Base-by-base conservation (phyloP, 306 rosid genomes). In the Quillaja saponaria region DNA sequence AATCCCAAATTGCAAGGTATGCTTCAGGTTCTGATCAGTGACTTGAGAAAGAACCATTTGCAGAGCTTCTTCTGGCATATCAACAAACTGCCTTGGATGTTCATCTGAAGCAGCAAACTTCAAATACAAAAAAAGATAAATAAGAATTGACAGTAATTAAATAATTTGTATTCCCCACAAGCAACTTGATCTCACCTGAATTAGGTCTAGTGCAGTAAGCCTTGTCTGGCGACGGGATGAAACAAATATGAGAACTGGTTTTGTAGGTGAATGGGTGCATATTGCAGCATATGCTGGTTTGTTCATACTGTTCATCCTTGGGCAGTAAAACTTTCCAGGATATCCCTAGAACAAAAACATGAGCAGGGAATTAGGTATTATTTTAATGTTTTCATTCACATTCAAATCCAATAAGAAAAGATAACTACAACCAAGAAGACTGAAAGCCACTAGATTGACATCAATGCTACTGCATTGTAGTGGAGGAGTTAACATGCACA, bases 171-270 rank as follows among this genome's bases (percentile, higher is more conserved):
- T 58, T 65, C 71, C 55, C 58, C 44, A 13, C 14, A 54, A 58
- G 53, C 68, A 38, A 41, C 54, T 16, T 48, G 57, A 39, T 64
- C 67, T 67, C 40, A 91, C 97, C 95, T 88, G 98, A 79, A 92
- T 84, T 70, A 92, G 76, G 74, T 92, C 98, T 71, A 92, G 70
- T 66, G 96, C 96, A 14, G 98, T 92, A 58, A 92, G 95, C 71
- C 98, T 84, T 68, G 98, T 92, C 71, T 92, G 98, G 37, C 96
- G 95, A 49, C 96, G 95, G 54, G 98, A 92, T 13, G 98, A 92
- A 60, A 88, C 98, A 71, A 92, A 92, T 81, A 92, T 86, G 54
- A 92, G 86, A 76, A 88, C 98, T n/a, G 98, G 98, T 78, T 88
- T 92, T 39, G 90, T 74, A 51, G 96, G 95, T 51, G 98, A 92